Base-by-base conservation (phyloP, 177 flowering plant species). In the Vitis hybrid region DNA sequence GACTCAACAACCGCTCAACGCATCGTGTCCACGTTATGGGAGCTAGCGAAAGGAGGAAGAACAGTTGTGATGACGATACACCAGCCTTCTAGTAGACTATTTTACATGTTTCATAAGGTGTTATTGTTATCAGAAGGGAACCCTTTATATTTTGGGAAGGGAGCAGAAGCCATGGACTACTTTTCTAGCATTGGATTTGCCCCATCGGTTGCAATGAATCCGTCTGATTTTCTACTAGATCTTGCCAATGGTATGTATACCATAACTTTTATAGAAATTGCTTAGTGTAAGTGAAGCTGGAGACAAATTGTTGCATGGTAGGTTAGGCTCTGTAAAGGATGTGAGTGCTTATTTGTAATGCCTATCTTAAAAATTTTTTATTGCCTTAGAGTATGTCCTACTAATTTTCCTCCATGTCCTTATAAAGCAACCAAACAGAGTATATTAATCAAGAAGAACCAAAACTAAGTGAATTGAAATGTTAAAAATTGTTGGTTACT, bases 41-140 rank as follows among this genome's bases (percentile, higher is more conserved):
- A 81, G 50, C 70, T 93, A 1, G 90, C 91, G 0, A 75, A 67
- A 24, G 88, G 87, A 5, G 94, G 97, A 22, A 72, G 90, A 54
- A 91, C 97, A 0, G 51, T 93, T 7, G 86, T 84, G 68, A 85
- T 85, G 83, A 88, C 93, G 0, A 89, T 93, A 3, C 97, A 93
- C 70, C 97, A 93, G 75, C 98, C 97, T 24, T 89, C 94, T 2
- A 91, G 97, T 73, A 71, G 92, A 64, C 64, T 93, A 4, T 91
- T 83, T 65, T 85, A 93, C 71, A 83, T 90, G 93, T 91, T 93
- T 68, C 83, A 93, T 64, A 87, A 85, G 78, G 86, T 93, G 5
- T 52, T 93, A 50, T 56, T 93, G 67, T 67, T 91, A 24, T 86
- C 91, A 1, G 98, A 93, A 31, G 98, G 98, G 0, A 81, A 78